Percentiles rank a stretch among this genome's conserved stretches.
These are phyloP conservation scores for Brassica juncea DNA, from an alignment of 345 rosid species.

Conservation along the genomic window DNA sequence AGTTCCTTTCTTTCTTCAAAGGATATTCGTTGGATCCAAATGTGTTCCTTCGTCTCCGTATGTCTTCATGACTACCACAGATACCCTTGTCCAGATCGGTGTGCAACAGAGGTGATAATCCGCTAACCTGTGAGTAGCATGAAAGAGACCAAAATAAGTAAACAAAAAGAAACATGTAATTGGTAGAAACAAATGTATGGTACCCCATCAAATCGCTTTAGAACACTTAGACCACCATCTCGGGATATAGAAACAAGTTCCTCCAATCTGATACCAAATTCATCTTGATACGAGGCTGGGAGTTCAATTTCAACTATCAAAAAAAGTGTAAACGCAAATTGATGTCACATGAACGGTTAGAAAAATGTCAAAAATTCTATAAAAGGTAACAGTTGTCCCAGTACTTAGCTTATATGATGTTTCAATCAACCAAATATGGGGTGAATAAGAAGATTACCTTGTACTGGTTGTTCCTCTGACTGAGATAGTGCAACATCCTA, in stretches of 20 bases:
- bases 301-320: not conserved
- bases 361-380: not conserved
- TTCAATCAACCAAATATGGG: not conserved
- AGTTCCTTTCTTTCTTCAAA: not conserved
- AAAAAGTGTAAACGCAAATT: not conserved
- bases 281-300: not conserved
- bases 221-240: not conserved
- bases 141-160: not conserved
- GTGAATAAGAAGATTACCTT: not conserved
- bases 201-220: not conserved
- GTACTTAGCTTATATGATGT: not conserved
- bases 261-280: not conserved
- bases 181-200: not conserved
- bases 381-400: not conserved
- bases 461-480: not conserved
- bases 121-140: not conserved
- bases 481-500: not conserved
- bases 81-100: slow-evolving; percentile 3
- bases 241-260: not conserved
- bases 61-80: not conserved
- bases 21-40: not conserved
- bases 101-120: not conserved
- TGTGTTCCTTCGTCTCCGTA: not conserved
- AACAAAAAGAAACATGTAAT: not conserved
- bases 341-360: not conserved